Evolutionary conservation across 2,329 filamentous ascomycete species (phyloP).

Genomic region (Tolypocladium endophyticum): DNA sequence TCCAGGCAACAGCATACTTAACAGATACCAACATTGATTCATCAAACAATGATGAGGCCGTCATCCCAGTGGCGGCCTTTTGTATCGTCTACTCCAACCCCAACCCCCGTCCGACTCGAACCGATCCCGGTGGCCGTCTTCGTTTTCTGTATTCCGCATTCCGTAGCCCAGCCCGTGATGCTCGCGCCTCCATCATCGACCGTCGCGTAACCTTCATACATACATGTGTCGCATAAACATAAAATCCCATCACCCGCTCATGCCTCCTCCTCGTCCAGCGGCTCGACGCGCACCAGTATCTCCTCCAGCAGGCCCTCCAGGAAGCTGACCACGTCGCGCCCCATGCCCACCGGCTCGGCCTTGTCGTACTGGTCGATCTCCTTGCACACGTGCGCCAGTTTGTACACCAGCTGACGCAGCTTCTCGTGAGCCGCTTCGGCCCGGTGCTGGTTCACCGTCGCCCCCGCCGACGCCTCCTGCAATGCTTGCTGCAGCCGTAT

Average conservation of each 20-base stretch:
- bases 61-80: background rate
- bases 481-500: slow-evolving; percentile 46
- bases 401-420: slow-evolving; percentile 69
- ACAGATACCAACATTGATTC: background rate
- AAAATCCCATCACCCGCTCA: slow-evolving; percentile 2
- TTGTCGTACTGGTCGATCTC: slow-evolving; percentile 87
- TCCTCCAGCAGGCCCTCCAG: slow-evolving; percentile 90
- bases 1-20: no score
- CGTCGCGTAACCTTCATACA: background rate
- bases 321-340: slow-evolving; percentile 77
- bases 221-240: background rate
- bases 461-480: slow-evolving; percentile 26
- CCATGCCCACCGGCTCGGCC: slow-evolving; percentile 84
- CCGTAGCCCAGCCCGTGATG: background rate
- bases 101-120: background rate
- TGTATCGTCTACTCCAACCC: background rate
- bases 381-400: slow-evolving; percentile 71
- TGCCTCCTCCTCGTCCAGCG: slow-evolving; percentile 61
- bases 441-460: slow-evolving; percentile 55
- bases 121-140: background rate
- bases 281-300: slow-evolving; percentile 83
- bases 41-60: background rate
- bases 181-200: background rate
- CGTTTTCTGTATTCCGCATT: background rate
- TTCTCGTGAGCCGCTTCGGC: slow-evolving; percentile 68